These are phyloP conservation scores for Aspergillus ostianus DNA, from an alignment of 495 filamentous ascomycete species.

Conservation along the genomic window DNA sequence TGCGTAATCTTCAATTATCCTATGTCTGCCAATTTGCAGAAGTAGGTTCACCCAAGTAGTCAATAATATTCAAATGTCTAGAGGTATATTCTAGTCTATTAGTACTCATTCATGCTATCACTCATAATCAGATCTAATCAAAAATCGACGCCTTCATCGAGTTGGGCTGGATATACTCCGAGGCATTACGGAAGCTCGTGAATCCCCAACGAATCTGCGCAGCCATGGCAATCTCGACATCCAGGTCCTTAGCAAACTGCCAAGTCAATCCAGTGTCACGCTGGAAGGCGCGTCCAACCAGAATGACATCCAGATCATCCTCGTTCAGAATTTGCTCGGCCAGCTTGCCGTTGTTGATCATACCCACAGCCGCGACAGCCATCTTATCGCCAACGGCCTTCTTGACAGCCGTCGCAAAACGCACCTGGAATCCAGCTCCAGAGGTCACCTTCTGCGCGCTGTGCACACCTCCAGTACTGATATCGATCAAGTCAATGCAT, in stretches of 20 bases:
- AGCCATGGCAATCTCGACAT: constrained; percentile 58
- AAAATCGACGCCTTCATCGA: constrained; percentile 37
- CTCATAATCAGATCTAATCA: constrained; percentile 18
- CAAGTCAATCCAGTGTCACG: constrained; percentile 69
- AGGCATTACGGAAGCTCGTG: constrained; percentile 36
- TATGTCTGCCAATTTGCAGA: too few relatives aligned
- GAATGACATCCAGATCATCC: constrained; percentile 55
- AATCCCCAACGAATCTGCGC: constrained; percentile 67
- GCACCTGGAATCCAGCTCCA: constrained; percentile 59
- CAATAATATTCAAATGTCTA: neutral
- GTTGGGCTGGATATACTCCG: constrained; percentile 38
- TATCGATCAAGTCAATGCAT: constrained; percentile 61
- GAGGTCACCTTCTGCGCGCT: constrained; percentile 48
- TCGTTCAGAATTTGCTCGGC: constrained; percentile 56
- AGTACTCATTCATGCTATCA: neutral
- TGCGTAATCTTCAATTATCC: too few relatives aligned
- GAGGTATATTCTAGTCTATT: neutral
- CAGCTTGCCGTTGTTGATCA: constrained; percentile 55
- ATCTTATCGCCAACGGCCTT: constrained; percentile 57
- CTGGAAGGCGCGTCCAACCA: constrained; percentile 65
- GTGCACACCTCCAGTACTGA: constrained; percentile 60
- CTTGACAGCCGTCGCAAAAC: constrained; percentile 57
- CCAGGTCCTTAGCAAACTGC: constrained; percentile 66
- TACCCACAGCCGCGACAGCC: constrained; percentile 59
- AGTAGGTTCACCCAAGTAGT: too few relatives aligned